Conservation (phyloP, 208 protist genomes). For the Trichomonas vaginalis region DNA sequence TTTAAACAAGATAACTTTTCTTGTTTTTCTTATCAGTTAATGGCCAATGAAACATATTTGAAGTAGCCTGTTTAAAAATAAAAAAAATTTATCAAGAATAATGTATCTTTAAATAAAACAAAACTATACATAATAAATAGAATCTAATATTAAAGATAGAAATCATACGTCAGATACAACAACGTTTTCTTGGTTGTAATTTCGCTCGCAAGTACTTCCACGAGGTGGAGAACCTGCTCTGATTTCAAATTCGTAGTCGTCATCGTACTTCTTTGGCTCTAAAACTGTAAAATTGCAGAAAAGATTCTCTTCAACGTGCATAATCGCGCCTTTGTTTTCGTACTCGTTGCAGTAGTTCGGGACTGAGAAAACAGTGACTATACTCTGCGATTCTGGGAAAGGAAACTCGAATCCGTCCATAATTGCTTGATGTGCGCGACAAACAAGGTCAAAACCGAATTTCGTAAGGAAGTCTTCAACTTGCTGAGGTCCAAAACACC, state of each 20-base stretch:
- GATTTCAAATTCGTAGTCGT: background rate
- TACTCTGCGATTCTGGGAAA: slow-evolving; percentile 77
- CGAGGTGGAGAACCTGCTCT: background rate
- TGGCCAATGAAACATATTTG: no score
- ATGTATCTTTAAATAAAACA: no score
- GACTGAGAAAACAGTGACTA: slow-evolving; percentile 98
- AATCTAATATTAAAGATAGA: no score
- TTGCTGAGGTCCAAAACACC: slow-evolving; percentile 87
- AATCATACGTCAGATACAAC: no score
- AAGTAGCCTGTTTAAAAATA: no score
- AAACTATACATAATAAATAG: no score
- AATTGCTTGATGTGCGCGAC: slow-evolving; percentile 87
- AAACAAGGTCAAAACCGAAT: slow-evolving; percentile 96
- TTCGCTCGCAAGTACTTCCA: background rate
- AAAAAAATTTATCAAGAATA: no score
- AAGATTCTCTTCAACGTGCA: slow-evolving; percentile 46
- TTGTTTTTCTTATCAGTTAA: no score
- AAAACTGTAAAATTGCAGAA: slow-evolving; percentile 41
- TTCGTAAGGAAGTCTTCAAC: slow-evolving; percentile 87
- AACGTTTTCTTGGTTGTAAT: background rate
- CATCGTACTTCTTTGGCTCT: background rate
- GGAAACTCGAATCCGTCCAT: slow-evolving; percentile 76
- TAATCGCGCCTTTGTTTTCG: slow-evolving; percentile 95
- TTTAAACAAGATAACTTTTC: no score
- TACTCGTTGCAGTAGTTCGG: slow-evolving; percentile 98